These are phyloP conservation scores for Limtongozyma cylindracea DNA, from an alignment of 805 yeast genomes.

Conservation along the genomic window DNA sequence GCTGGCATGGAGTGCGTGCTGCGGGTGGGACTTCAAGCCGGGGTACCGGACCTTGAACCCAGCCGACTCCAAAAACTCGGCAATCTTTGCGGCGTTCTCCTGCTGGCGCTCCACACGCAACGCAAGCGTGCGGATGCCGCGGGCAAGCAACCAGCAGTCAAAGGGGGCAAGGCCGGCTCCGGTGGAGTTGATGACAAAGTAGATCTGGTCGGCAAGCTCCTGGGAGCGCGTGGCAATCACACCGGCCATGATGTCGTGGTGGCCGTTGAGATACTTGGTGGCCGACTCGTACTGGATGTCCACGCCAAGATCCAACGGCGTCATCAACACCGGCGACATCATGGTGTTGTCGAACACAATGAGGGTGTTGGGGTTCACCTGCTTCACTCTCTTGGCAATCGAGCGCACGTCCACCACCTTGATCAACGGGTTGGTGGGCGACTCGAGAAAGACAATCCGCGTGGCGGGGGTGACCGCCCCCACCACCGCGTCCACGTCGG, in stretches of 20 bases:
- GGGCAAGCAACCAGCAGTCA: conserved; percentile 69
- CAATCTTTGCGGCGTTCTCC: conserved; percentile 48
- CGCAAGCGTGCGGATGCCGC: conserved; percentile 78
- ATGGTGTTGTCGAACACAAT: conserved; percentile 88
- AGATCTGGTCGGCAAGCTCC: conserved; percentile 41
- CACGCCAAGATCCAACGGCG: conserved; percentile 67
- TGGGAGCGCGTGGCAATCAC: conserved; percentile 45
- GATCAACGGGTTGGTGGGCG: conserved; percentile 86
- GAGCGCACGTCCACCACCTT: conserved; percentile 62
- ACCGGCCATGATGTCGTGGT: conserved; percentile 95
- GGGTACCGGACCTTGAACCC: conserved; percentile 74
- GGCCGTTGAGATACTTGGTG: conserved; percentile 81
- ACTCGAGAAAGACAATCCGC: conserved; percentile 64
- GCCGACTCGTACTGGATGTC: conserved; percentile 90
- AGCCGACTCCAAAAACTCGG: conserved; percentile 37
- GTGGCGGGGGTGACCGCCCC: conserved; percentile 29
- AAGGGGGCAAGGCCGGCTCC: conserved; percentile 87
- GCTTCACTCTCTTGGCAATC: conserved; percentile 42
- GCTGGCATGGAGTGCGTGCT: conserved; percentile 50
- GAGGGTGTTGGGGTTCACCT: conserved; percentile 34
- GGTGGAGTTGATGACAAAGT: conserved; percentile 63
- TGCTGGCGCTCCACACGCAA: conserved; percentile 78
- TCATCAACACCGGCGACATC: conserved; percentile 80
- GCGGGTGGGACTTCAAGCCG: conserved; percentile 64
- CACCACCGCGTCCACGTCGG: conserved; percentile 35